Conservation (phyloP, 306 rosid genomes). For the Macrotyloma uniflorum region DNA sequence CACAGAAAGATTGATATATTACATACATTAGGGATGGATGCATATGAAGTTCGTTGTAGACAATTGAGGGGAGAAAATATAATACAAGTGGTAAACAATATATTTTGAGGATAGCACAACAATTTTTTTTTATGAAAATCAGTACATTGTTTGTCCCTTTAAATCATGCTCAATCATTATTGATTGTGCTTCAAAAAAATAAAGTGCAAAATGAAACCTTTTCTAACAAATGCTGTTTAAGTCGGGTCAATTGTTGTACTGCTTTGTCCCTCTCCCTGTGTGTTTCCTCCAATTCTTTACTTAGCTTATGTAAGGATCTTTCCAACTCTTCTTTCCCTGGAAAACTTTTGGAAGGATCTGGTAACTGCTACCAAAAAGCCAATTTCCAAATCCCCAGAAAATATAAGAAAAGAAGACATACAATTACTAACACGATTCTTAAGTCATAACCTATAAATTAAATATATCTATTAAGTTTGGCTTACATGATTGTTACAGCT, state of each 20-base stretch:
- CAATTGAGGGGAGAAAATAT: conserved; percentile 4
- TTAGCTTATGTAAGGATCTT: conserved; percentile 59
- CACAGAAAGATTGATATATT: conserved; percentile 7
- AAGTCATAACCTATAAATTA: conserved; percentile 10
- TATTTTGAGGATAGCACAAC: conserved; percentile 13
- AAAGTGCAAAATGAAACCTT: conserved; percentile 60
- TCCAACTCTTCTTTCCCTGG: conserved; percentile 86
- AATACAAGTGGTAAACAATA: background rate
- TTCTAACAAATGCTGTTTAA: conserved; percentile 94
- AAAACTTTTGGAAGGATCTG: conserved; percentile 58
- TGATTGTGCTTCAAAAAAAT: conserved; percentile 9
- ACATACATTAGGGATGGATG: conserved; percentile 3
- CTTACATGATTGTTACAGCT: conserved; percentile 61
- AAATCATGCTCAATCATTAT: conserved; percentile 15
- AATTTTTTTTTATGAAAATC: background rate
- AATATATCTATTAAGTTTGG: conserved; percentile 13
- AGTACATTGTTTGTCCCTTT: conserved; percentile 11
- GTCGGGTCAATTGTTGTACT: conserved; percentile 77
- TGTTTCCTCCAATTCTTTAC: conserved; percentile 71
- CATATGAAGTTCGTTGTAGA: conserved; percentile 18
- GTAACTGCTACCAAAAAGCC: conserved; percentile 47
- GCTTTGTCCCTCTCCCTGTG: conserved; percentile 81
- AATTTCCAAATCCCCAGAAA: conserved; percentile 20
- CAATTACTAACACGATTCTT: conserved; percentile 20
- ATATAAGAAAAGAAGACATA: conserved; percentile 14